Evolutionary conservation across 2,329 filamentous ascomycete genomes (phyloP), one percentile per base, ranked within the genome.

Genomic region (Orbilia oligospora): DNA sequence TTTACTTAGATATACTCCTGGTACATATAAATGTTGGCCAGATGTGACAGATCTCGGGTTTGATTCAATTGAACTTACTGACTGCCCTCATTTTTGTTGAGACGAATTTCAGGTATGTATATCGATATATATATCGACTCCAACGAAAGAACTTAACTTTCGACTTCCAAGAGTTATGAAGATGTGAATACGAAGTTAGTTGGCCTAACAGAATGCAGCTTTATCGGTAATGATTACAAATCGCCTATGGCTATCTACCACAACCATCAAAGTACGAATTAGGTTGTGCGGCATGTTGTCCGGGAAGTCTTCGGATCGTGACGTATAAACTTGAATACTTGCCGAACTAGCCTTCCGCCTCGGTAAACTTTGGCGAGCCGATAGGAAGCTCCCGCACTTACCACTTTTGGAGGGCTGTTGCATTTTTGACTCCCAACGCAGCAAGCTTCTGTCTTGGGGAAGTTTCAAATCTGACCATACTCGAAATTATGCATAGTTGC

Each of bases 41-140:
- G n/a, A n/a, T n/a, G n/a, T n/a, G n/a, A n/a, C n/a, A n/a, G n/a
- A n/a, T n/a, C n/a, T n/a, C n/a, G n/a, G n/a, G n/a, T n/a, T n/a
- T n/a, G n/a, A n/a, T n/a, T n/a, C n/a, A n/a, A n/a, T n/a, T n/a
- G n/a, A n/a, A 65, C 58, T 14, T 66, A 72, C 69, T 56, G 5
- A 72, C 69, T 8, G 69, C 69, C 22, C 58, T 72, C 69, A 72
- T 72, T 30, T 69, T 49, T 4, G n/a, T n/a, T 16, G 22, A 22
- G 10, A 41, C 4, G 33, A 8, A 36, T 9, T 36, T 36, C 1
- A 36, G 9, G 3, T 8, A 3, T 8, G 30, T 30, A 30, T 30
- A 30, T 30, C n/a, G n/a, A n/a, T n/a, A n/a, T n/a, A n/a, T n/a
- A n/a, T n/a, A n/a, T n/a, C n/a, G n/a, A n/a, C n/a, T n/a, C n/a